Evolutionary conservation across 2,329 filamentous ascomycete species (phyloP).

Genomic region (Colletotrichum sublineola): DNA sequence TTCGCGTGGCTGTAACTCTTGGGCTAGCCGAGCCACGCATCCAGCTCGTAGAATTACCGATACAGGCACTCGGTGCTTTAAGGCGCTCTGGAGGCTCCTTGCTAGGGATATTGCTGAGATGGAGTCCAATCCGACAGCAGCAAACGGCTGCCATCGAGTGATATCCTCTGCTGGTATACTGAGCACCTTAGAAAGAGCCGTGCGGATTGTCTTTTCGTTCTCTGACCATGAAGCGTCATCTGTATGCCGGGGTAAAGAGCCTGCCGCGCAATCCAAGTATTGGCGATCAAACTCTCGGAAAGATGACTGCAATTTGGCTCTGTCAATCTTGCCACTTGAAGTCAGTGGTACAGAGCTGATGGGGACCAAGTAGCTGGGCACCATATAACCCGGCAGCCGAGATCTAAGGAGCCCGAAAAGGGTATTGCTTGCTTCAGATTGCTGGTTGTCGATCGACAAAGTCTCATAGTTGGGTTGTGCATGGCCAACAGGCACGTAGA

Average conservation of each 20-base stretch:
- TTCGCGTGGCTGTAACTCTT: conserved; percentile 28
- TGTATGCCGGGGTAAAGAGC: conserved; percentile 49
- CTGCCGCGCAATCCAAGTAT: conserved; percentile 57
- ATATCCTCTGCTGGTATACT: conserved; percentile 62
- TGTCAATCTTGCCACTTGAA: conserved; percentile 80
- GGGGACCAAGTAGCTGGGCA: conserved; percentile 80
- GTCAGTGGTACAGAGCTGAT: conserved; percentile 79
- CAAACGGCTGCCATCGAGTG: conserved; percentile 77
- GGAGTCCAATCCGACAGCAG: conserved; percentile 85
- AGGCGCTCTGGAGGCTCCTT: conserved; percentile 62
- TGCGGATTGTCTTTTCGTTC: conserved; percentile 68
- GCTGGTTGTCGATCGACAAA: conserved; percentile 56
- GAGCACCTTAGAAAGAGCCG: conserved; percentile 66
- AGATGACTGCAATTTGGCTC: conserved; percentile 60
- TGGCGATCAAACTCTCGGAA: conserved; percentile 62
- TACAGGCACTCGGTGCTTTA: conserved; percentile 69
- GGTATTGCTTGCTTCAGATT: conserved; percentile 52
- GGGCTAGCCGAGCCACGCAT: conserved; percentile 73
- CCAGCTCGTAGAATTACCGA: conserved; percentile 78
- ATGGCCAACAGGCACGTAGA: conserved; percentile 69
- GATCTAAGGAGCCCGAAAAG: conserved; percentile 69
- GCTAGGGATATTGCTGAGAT: conserved; percentile 82
- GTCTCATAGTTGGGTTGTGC: not conserved
- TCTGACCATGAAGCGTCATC: conserved; percentile 60
- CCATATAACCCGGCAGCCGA: conserved; percentile 80